Conservation (phyloP, 441 rosid genomes). For the Adansonia grandidieri region DNA sequence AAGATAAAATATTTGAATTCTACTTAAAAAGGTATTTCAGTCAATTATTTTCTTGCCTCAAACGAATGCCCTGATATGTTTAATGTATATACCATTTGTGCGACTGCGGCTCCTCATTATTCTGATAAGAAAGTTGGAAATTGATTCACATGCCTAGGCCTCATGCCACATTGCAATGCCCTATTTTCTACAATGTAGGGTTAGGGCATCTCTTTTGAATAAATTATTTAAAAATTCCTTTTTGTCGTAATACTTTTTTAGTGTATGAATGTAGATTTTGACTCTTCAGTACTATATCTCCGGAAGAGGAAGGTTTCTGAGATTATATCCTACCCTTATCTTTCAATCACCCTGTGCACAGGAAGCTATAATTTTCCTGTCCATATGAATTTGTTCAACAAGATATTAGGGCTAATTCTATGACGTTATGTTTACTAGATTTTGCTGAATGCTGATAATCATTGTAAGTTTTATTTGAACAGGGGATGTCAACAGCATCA, state of each 20-base stretch:
- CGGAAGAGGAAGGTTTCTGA: background rate
- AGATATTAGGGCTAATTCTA: background rate
- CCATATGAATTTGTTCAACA: background rate
- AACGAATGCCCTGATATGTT: background rate
- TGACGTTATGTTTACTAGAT: background rate
- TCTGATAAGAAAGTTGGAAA: background rate
- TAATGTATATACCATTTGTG: background rate
- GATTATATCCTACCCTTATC: slow-evolving; percentile 1
- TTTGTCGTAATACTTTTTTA: background rate
- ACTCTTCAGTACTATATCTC: background rate
- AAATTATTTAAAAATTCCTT: background rate
- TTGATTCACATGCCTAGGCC: background rate
- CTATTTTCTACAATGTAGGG: background rate
- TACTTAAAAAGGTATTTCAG: background rate
- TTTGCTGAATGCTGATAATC: background rate
- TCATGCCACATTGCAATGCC: background rate
- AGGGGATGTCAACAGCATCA: slow-evolving; percentile 88
- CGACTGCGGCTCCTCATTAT: background rate
- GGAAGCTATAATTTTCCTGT: background rate
- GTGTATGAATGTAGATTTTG: background rate
- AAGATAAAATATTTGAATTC: background rate
- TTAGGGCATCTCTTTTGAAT: background rate
- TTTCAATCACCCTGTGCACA: background rate
- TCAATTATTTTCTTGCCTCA: background rate
- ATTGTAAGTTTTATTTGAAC: slow-evolving; percentile 24